phyloP scores from a whole-genome alignment of 345 rosid species.

The Eucalyptus marginata region DNA sequence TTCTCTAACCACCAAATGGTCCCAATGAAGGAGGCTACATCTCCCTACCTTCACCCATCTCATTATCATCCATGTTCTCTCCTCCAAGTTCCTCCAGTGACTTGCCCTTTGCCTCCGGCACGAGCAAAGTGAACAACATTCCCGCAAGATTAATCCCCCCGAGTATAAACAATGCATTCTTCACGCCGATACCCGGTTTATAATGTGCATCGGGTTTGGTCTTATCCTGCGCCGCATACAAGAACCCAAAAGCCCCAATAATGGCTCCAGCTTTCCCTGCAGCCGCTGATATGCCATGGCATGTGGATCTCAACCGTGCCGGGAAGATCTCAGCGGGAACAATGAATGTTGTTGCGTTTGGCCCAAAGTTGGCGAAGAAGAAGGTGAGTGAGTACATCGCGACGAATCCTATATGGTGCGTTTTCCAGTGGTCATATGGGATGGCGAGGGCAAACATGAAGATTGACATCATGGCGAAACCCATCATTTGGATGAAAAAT shows the following conservation, averaged over 20 bases:
- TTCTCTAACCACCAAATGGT: not conserved
- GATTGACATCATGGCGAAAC: conserved; percentile 1
- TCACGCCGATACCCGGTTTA: not conserved
- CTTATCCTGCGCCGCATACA: not conserved
- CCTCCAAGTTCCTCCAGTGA: not conserved
- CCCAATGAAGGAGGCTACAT: not conserved
- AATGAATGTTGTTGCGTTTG: not conserved
- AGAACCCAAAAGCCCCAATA: conserved; percentile 4
- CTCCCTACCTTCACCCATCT: not conserved
- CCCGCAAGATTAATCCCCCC: not conserved
- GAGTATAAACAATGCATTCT: not conserved
- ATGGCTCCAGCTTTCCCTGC: not conserved
- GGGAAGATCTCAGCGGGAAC: conserved; percentile 5
- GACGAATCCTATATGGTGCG: not conserved
- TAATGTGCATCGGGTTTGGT: not conserved
- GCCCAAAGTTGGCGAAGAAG: conserved; percentile 1
- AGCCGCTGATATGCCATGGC: not conserved
- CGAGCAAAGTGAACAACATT: not conserved
- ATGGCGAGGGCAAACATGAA: conserved; percentile 2
- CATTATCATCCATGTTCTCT: not conserved
- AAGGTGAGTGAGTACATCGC: not conserved
- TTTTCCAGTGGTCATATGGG: not conserved
- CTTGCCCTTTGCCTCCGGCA: conserved; percentile 1
- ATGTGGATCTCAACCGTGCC: not conserved
- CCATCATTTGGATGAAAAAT: conserved; percentile 2